These are phyloP conservation scores for Plasmodium adleri DNA, from an alignment of 169 alveolate genomes.

Conservation along the genomic window DNA sequence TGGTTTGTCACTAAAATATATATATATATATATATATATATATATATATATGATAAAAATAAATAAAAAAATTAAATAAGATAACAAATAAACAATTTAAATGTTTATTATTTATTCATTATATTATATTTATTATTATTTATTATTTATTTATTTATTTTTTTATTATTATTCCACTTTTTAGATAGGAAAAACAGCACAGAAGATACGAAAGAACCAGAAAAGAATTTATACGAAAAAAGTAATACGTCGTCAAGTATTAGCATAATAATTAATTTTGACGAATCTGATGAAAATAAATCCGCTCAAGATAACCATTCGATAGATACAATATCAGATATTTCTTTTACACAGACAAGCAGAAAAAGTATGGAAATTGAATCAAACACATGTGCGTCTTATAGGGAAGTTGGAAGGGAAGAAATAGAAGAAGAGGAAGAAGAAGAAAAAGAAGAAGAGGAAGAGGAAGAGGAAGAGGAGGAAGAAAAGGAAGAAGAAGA, in stretches of 20 bases:
- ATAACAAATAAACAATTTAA: neutral
- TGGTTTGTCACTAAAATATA: constrained; percentile 5
- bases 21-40: neutral
- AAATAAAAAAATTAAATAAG: neutral
- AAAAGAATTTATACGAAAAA: neutral
- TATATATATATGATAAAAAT: neutral
- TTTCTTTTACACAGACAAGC: constrained; percentile 11
- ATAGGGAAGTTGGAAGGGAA: neutral
- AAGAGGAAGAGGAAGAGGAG: constrained; percentile 18
- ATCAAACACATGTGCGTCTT: neutral
- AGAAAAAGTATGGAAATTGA: constrained; percentile 1
- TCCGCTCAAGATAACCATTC: neutral
- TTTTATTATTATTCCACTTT: neutral
- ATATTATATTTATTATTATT: neutral
- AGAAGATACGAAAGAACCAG: neutral
- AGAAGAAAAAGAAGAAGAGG: constrained; percentile 8
- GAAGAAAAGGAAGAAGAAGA: neutral
- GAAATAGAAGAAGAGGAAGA: neutral
- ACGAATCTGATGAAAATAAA: neutral
- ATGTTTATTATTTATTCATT: no score
- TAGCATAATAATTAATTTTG: neutral
- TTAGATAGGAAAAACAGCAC: no score
- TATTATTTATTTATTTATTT: neutral
- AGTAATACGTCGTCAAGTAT: neutral
- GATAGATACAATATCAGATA: neutral